Conservation (phyloP, 2,329 filamentous ascomycete species). For the Metarhizium anisopliae region DNA sequence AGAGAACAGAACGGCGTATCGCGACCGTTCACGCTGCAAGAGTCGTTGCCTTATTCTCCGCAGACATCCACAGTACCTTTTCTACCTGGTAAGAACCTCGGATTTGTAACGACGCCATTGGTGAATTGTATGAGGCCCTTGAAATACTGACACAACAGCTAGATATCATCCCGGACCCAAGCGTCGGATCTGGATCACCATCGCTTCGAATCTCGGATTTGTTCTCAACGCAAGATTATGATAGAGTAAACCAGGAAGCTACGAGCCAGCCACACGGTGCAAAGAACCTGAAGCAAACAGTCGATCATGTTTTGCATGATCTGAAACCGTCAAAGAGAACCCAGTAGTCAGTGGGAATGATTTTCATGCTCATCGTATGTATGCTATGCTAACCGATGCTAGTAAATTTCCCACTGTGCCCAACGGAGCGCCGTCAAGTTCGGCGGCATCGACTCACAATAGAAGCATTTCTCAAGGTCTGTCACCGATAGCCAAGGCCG, state of each 20-base stretch:
- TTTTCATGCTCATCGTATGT: neutral
- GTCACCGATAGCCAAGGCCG: conserved; percentile 36
- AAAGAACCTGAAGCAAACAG: conserved; percentile 58
- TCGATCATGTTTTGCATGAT: conserved; percentile 67
- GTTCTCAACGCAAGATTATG: conserved; percentile 47
- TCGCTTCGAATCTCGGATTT: conserved; percentile 41
- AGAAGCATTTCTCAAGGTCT: conserved; percentile 31
- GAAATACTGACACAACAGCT: neutral
- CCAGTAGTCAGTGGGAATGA: conserved; percentile 45
- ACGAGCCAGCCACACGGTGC: conserved; percentile 48
- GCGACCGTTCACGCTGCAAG: conserved; percentile 55
- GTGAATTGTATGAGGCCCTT: neutral
- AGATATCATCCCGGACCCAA: conserved; percentile 61
- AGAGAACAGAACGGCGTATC: conserved; percentile 17
- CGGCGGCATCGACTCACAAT: conserved; percentile 11
- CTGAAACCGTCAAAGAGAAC: conserved; percentile 63
- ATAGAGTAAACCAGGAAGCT: conserved; percentile 64
- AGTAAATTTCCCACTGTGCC: conserved; percentile 43
- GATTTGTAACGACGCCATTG: neutral
- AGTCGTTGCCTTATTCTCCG: conserved; percentile 74
- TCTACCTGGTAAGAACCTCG: conserved; percentile 51
- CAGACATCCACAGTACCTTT: conserved; percentile 75
- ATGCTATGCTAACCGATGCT: conserved; percentile 17
- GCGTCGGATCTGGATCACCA: conserved; percentile 46
- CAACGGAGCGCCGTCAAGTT: conserved; percentile 9